Evolutionary conservation across 176 grass and related monocot species (phyloP), one percentile per base, ranked within the genome.

Genomic region (Oryza meyeriana): DNA sequence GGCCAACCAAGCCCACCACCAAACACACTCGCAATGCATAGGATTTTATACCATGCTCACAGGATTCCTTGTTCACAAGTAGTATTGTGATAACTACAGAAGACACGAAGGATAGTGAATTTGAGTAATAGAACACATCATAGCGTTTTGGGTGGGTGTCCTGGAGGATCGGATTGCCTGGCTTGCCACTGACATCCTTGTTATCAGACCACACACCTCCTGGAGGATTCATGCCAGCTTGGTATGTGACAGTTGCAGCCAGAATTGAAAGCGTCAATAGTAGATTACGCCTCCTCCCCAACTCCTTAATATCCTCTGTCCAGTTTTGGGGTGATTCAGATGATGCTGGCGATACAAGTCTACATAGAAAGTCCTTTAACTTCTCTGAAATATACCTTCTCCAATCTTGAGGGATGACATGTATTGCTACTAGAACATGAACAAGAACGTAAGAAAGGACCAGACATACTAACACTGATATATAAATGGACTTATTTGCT

Each of bases 221-320:
- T 31, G 87, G 87, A 68, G 87, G 87, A 24, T 69, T 88, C 69
- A 88, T 66, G 35, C 87, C 87, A 84, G 86, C 86, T 84, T 88
- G 75, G 61, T 84, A 88, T 5, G 86, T 88, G 68, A 88, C 69
- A 10, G 81, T 84, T 4, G 70, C 87, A 12, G 81, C 35, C 30
- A 88, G 77, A 84, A 84, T 16, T 48, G 87, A 62, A 29, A 88
- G 38, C 22, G 20, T 74, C 36, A 88, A 26, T 6, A 84, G 8
- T 12, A 88, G 69, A 75, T 79, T 84, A 61, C 61, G 69, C 47
- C 69, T 79, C 25, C 17, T 17, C 48, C 74, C 81, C 62, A 66
- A 84, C 10, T 79, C 64, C 81, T 88, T 88, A 70, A 2, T 35
- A 67, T 47, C 64, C 47, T 1, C 26, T 26, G 17, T 20, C 0